Conservation (phyloP, 2,329 filamentous ascomycete genomes). For the Hymenoscyphus occultus region DNA sequence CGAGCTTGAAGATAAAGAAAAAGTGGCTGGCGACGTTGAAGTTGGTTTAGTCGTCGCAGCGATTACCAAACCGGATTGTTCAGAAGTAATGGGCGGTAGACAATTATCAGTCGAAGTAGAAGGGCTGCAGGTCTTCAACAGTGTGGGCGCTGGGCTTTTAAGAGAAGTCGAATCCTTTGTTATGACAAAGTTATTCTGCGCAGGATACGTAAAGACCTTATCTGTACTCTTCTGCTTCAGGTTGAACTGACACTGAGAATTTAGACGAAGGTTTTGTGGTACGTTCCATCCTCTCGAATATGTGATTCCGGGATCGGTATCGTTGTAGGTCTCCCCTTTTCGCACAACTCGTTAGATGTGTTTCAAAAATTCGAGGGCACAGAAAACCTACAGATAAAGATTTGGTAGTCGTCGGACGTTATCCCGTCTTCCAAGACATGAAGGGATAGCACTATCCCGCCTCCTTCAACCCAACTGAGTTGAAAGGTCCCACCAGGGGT, state of each 20-base stretch:
- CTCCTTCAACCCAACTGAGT: neutral
- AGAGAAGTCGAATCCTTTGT: neutral
- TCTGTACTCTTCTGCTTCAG: neutral
- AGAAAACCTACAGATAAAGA: neutral
- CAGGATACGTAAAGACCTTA: neutral
- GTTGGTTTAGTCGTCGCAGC: neutral
- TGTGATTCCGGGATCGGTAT: neutral
- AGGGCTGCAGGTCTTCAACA: neutral
- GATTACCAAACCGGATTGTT: neutral
- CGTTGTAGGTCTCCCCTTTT: neutral
- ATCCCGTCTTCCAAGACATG: neutral
- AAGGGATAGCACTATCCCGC: neutral
- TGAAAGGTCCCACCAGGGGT: neutral
- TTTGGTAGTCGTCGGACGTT: neutral
- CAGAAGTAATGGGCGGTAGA: neutral
- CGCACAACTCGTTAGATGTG: neutral
- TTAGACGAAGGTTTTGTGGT: neutral
- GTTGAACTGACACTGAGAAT: neutral
- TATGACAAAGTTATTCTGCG: neutral
- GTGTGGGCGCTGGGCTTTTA: neutral
- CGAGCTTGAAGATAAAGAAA: neutral
- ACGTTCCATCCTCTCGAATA: conserved; percentile 1
- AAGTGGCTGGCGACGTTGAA: neutral
- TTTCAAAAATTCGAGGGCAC: neutral
- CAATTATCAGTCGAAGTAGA: neutral